These are phyloP conservation scores for Rubia balearica DNA, from an alignment of 305 asterid genomes.

Conservation along the genomic window DNA sequence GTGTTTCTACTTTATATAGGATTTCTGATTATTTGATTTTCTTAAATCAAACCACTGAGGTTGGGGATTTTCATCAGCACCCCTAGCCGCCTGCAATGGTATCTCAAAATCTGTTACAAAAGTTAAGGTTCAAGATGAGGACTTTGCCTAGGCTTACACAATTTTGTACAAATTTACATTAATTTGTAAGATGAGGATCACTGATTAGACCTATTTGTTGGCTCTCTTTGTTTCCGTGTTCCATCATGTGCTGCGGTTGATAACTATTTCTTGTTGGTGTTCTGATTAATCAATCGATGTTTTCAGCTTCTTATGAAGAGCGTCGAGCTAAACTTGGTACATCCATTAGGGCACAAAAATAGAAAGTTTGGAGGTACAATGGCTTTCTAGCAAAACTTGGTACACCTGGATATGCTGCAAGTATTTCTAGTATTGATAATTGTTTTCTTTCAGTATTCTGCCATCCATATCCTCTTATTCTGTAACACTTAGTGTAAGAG, in stretches of 20 bases:
- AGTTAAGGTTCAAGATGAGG: too few species aligned
- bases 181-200: background rate
- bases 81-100: too few species aligned
- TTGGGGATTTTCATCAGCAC: too few species aligned
- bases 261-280: constrained; percentile 4
- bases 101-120: too few species aligned
- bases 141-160: too few species aligned
- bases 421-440: background rate
- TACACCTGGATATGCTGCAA: background rate
- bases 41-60: too few species aligned
- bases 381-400: background rate
- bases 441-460: background rate
- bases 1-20: background rate
- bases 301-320: constrained; percentile 88
- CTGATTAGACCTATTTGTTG: background rate
- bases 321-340: constrained; percentile 51
- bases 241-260: constrained; percentile 1
- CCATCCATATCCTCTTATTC: background rate
- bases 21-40: too few species aligned
- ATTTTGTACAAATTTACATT: too few species aligned
- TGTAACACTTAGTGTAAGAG: background rate
- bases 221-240: constrained; percentile 2
- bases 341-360: constrained; percentile 22
- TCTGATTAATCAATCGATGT: constrained; percentile 15
- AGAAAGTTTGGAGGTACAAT: background rate